Base-by-base conservation (phyloP, 352 stramenopile species). In the Phytophthora melonis region DNA sequence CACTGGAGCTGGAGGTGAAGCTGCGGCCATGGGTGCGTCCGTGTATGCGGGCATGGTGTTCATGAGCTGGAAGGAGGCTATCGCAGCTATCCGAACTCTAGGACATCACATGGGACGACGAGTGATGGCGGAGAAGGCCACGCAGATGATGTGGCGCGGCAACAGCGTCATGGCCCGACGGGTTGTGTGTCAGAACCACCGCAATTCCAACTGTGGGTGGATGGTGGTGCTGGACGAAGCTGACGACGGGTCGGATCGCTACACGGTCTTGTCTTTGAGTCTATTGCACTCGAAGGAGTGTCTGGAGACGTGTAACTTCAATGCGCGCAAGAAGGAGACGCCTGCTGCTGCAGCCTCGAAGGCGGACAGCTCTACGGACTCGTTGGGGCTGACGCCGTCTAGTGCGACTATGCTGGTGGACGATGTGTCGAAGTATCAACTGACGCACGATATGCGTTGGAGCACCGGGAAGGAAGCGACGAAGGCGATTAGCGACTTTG, bases 391-490 rank as follows among this genome's bases (percentile, higher is more conserved):
- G 16, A 43, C 34, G 18, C 68, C 58, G 14, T 62, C 79, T 16
- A 64, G 70, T 18, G 66, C 81, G 3, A 79, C 77, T 2, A 68
- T 91, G 32, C 45, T 93, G 9, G 84, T 92, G 8, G 81, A 90
- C 52, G 84, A 93, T 70, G 58, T 84, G 0, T 80, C 81, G 41
- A 89, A 91, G 64, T 93, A 92, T 21, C 80, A 92, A 68, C 69
- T 93, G 54, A 93, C 83, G 8, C 86, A 88, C 52, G 86, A 95
- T 50, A 93, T 93, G 88, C 84, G 88, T n/a, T 95, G 86, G 86
- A 84, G 76, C 66, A 89, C 81, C 10, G 88, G 85, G 36, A 93
- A 93, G 66, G 88, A 95, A 30, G 88, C 84, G 25, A 93, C 88
- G 14, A 90, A 91, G 58, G 81, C 88, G 1, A 91, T 93, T 61